phyloP scores from a whole-genome alignment of 768 basidiomycete genomes.

The Grammothele lineata region DNA sequence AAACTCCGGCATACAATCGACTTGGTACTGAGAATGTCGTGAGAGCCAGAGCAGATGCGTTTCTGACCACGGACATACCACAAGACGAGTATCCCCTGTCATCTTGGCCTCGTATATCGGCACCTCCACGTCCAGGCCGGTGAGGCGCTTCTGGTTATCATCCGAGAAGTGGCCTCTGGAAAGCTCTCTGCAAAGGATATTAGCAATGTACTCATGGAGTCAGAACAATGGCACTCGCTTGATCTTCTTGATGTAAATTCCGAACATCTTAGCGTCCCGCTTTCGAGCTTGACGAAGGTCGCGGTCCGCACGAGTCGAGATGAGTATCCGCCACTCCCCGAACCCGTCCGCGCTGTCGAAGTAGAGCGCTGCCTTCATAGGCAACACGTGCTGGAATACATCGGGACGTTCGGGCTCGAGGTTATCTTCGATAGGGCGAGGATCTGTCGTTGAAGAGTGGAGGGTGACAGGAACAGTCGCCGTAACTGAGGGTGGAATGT shows the following conservation, averaged over 20 bases:
- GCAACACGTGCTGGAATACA: too few species aligned
- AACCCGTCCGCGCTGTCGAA: slow-evolving; percentile 54
- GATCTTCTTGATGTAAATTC: slow-evolving; percentile 61
- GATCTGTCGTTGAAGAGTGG: too few species aligned
- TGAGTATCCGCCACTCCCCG: slow-evolving; percentile 58
- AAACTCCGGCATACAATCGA: slow-evolving; percentile 20
- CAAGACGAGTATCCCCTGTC: slow-evolving; percentile 31
- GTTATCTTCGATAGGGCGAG: too few species aligned
- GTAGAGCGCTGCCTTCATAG: slow-evolving; percentile 53
- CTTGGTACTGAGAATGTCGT: slow-evolving; percentile 16
- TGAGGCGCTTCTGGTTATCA: slow-evolving; percentile 63
- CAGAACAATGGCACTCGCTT: slow-evolving; percentile 35
- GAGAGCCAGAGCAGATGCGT: slow-evolving; percentile 21
- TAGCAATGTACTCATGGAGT: too few species aligned
- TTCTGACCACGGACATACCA: slow-evolving; percentile 12
- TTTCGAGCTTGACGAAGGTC: slow-evolving; percentile 44
- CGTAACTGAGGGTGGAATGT: too few species aligned
- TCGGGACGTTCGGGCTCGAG: too few species aligned
- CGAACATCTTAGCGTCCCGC: slow-evolving; percentile 41
- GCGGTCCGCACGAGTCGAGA: slow-evolving; percentile 47
- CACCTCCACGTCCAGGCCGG: slow-evolving; percentile 37
- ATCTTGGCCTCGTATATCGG: slow-evolving; percentile 71
- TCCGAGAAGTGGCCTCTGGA: slow-evolving; percentile 66
- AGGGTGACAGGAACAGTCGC: too few species aligned
- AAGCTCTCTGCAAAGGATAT: slow-evolving; percentile 39